Evolutionary conservation across 108 stramenopile species (phyloP).

Genomic region (Fistulifera pelliculosa): DNA sequence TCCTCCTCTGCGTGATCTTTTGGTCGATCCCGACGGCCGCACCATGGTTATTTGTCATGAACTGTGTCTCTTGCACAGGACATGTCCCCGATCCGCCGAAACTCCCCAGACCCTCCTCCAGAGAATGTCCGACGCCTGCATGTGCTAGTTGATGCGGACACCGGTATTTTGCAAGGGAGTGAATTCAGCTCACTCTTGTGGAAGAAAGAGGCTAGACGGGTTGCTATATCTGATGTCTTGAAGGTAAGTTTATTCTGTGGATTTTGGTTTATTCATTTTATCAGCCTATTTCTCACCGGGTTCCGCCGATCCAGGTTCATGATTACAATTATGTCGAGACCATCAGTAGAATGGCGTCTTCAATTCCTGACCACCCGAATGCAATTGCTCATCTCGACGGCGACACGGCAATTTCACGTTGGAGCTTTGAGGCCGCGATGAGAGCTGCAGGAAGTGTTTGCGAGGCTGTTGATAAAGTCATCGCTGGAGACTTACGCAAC

Average conservation of each 20-base stretch:
- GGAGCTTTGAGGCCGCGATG: constrained; percentile 82
- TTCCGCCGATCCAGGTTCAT: constrained; percentile 25
- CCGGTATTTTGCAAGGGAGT: constrained; percentile 65
- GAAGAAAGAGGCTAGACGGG: constrained; percentile 66
- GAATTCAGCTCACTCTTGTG: constrained; percentile 63
- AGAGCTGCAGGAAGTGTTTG: constrained; percentile 89
- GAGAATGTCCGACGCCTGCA: constrained; percentile 80
- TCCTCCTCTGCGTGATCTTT: constrained; percentile 61
- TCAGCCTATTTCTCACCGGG: constrained; percentile 1
- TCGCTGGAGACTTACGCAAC: constrained; percentile 82
- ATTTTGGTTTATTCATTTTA: background rate
- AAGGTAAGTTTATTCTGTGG: constrained; percentile 36
- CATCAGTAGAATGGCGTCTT: constrained; percentile 61
- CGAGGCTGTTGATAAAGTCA: constrained; percentile 85
- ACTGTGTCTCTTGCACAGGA: constrained; percentile 67
- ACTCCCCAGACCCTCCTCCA: constrained; percentile 59
- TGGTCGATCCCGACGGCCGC: constrained; percentile 70
- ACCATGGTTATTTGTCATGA: constrained; percentile 76
- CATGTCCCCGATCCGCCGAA: constrained; percentile 80
- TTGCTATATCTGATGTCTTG: constrained; percentile 73
- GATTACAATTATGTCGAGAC: constrained; percentile 85
- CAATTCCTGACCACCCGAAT: constrained; percentile 74
- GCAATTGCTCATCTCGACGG: constrained; percentile 78
- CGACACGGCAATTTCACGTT: constrained; percentile 78
- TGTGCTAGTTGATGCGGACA: constrained; percentile 68